Evolutionary conservation across 192 early-diverging fungal species (phyloP).

Genomic region (Rhizophagus clarus): DNA sequence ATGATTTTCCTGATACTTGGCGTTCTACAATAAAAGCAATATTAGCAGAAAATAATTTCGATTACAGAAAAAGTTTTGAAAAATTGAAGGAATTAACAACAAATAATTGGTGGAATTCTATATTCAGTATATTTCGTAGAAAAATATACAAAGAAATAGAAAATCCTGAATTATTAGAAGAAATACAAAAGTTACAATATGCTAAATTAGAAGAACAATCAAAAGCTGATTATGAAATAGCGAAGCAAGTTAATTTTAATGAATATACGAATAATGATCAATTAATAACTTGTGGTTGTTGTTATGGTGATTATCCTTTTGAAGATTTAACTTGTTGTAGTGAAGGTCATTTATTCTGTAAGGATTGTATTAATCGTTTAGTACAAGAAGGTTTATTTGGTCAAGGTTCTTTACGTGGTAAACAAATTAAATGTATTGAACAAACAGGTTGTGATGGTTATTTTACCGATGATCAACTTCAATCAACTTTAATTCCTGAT

Average conservation of each 20-base stretch:
- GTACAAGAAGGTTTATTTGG: slow-evolving; percentile 48
- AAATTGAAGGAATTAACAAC: slow-evolving; percentile 36
- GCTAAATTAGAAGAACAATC: slow-evolving; percentile 24
- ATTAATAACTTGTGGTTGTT: slow-evolving; percentile 51
- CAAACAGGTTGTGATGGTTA: slow-evolving; percentile 36
- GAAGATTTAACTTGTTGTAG: slow-evolving; percentile 45
- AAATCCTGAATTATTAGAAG: slow-evolving; percentile 31
- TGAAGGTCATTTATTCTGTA: slow-evolving; percentile 49
- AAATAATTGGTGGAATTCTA: slow-evolving; percentile 38
- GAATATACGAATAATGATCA: slow-evolving; percentile 40
- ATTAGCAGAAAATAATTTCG: slow-evolving; percentile 48
- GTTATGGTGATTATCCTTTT: slow-evolving; percentile 49
- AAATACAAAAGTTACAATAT: slow-evolving; percentile 32
- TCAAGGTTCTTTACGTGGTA: slow-evolving; percentile 43
- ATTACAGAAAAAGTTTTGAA: slow-evolving; percentile 36
- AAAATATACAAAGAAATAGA: slow-evolving; percentile 31
- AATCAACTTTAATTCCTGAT: slow-evolving; percentile 30
- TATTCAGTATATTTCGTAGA: slow-evolving; percentile 36
- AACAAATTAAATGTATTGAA: slow-evolving; percentile 38
- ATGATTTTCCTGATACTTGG: slow-evolving; percentile 43
- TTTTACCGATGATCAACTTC: slow-evolving; percentile 23
- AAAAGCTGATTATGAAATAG: slow-evolving; percentile 35
- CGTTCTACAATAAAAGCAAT: slow-evolving; percentile 50
- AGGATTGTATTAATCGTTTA: slow-evolving; percentile 42
- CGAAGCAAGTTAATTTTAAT: slow-evolving; percentile 35